A percentile compares a stretch with the other conserved stretches of the same genome.
Conservation (phyloP, 192 early-diverging fungal genomes). For the Glomus cerebriforme region DNA sequence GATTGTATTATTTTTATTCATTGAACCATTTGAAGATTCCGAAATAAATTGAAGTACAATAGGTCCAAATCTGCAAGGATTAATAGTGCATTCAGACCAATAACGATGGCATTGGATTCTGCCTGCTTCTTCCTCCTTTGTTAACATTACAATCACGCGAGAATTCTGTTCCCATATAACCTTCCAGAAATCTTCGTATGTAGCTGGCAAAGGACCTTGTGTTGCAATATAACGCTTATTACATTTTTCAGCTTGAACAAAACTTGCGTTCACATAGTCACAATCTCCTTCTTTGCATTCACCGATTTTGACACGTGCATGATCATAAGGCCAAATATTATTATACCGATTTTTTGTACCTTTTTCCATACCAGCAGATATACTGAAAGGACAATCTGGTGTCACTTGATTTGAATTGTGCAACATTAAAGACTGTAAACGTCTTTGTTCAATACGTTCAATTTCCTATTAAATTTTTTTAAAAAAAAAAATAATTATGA, state of each 20-base stretch:
- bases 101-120: constrained; percentile 82
- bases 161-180: constrained; percentile 91
- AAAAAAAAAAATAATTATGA: constrained; percentile 4
- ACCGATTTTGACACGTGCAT: constrained; percentile 54
- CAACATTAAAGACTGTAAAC: constrained; percentile 71
- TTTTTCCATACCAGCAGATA: constrained; percentile 78
- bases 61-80: constrained; percentile 49
- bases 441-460: constrained; percentile 66
- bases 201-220: constrained; percentile 79
- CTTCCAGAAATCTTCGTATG: constrained; percentile 92
- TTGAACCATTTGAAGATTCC: constrained; percentile 51
- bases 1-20: constrained; percentile 39
- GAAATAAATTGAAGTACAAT: constrained; percentile 54
- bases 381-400: constrained; percentile 62
- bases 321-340: constrained; percentile 83
- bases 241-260: constrained; percentile 39
- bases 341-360: constrained; percentile 81
- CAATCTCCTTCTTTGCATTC: constrained; percentile 37
- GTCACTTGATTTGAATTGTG: constrained; percentile 56
- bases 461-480: constrained; percentile 52
- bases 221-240: constrained; percentile 55
- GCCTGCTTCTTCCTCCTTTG: constrained; percentile 77
- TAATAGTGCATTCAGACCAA: constrained; percentile 69
- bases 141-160: constrained; percentile 92
- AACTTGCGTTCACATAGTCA: constrained; percentile 50